phyloP scores from a whole-genome alignment of 164 flowering plant species.

The Liquidambar formosana region DNA sequence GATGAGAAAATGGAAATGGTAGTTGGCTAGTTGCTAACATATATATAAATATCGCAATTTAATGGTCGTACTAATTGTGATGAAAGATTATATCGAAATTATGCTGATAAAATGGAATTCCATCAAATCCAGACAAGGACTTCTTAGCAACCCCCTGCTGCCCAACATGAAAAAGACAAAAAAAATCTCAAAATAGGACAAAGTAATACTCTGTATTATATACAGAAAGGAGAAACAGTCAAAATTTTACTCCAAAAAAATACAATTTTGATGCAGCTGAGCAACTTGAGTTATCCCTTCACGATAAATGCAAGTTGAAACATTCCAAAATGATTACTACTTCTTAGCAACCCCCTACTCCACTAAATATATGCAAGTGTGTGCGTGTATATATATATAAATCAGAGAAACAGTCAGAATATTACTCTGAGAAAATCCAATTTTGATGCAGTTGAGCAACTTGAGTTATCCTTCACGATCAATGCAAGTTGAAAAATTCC shows the following conservation, averaged over 20 bases:
- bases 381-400: no score
- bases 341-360: no score
- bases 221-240: not conserved
- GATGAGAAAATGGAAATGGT: no score
- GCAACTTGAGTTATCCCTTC: not conserved
- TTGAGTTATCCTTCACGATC: not conserved
- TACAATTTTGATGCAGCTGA: not conserved
- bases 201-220: not conserved
- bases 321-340: not conserved
- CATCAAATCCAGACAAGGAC: no score
- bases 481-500: constrained; percentile 2
- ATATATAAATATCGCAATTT: no score
- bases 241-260: not conserved
- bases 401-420: no score
- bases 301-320: constrained; percentile 4
- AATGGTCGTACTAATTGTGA: no score
- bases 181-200: not conserved
- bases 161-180: not conserved
- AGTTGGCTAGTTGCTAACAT: no score
- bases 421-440: not conserved
- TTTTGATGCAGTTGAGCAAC: not conserved
- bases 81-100: no score
- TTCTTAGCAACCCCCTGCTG: no score
- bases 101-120: no score
- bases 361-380: no score